Conservation (phyloP, 2,329 filamentous ascomycete genomes). For the Beauveria pseudobassiana region DNA sequence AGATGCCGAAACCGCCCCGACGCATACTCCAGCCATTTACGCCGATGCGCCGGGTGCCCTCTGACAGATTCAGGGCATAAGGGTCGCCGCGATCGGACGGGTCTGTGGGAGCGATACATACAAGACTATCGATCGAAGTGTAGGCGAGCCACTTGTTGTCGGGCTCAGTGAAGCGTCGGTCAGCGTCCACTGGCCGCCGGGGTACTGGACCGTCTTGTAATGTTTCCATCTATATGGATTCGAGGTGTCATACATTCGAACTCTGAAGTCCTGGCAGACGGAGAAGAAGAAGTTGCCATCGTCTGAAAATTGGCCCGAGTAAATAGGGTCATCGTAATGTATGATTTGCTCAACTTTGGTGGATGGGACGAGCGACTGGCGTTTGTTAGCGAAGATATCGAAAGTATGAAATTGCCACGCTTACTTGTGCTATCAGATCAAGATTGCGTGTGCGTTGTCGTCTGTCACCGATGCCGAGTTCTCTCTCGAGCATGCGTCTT, state of each 20-base stretch:
- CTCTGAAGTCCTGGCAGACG: slow-evolving; percentile 84
- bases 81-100: slow-evolving; percentile 75
- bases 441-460: slow-evolving; percentile 54
- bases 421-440: slow-evolving; percentile 59
- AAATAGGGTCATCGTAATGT: slow-evolving; percentile 78
- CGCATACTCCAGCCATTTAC: slow-evolving; percentile 21
- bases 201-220: slow-evolving; percentile 84
- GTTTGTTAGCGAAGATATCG: slow-evolving; percentile 1
- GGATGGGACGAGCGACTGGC: slow-evolving; percentile 66
- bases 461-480: slow-evolving; percentile 63
- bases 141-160: slow-evolving; percentile 92
- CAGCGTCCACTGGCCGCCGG: slow-evolving; percentile 88
- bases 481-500: slow-evolving; percentile 68
- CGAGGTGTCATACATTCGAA: slow-evolving; percentile 95
- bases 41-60: slow-evolving; percentile 18
- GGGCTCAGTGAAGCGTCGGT: slow-evolving; percentile 88
- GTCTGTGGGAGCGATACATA: slow-evolving; percentile 82
- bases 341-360: slow-evolving; percentile 78
- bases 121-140: slow-evolving; percentile 75
- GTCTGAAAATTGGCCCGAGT: slow-evolving; percentile 92
- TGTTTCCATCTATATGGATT: slow-evolving; percentile 94
- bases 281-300: slow-evolving; percentile 97
- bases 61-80: slow-evolving; percentile 64
- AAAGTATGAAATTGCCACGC: slow-evolving; percentile 9
- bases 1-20: slow-evolving; percentile 55